Evolutionary conservation across 495 filamentous ascomycete genomes (phyloP).

Genomic region (Xylaria longipes): DNA sequence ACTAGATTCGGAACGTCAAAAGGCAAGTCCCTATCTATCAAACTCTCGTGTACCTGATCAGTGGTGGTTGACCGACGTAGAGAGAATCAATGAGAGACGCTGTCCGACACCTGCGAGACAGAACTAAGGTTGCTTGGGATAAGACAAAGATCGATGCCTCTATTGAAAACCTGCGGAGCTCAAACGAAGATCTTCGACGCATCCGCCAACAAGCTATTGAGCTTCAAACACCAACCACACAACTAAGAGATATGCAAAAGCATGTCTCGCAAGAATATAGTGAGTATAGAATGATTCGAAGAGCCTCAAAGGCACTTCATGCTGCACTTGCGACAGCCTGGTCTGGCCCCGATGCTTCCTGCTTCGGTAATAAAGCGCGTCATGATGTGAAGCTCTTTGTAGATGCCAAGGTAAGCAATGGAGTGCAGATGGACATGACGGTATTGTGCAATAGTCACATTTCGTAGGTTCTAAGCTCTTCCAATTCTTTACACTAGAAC

Average conservation of each 20-base stretch:
- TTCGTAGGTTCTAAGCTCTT: not conserved
- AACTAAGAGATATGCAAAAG: not conserved
- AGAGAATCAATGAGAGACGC: not conserved
- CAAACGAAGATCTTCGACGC: not conserved
- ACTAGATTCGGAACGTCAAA: not conserved
- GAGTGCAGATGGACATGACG: not conserved
- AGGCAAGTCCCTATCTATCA: not conserved
- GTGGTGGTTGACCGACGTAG: not conserved
- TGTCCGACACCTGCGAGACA: not conserved
- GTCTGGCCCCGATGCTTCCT: not conserved
- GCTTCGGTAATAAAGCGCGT: not conserved
- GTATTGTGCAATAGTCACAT: not conserved
- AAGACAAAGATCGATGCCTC: not conserved
- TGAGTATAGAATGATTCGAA: not conserved
- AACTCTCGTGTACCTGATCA: not conserved
- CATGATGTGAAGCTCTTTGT: not conserved
- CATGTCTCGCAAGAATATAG: not conserved
- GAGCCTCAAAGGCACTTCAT: not conserved
- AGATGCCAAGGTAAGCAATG: not conserved
- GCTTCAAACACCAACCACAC: not conserved
- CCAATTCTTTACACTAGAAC: not conserved
- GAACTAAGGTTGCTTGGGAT: not conserved
- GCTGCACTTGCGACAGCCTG: not conserved
- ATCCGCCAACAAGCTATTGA: not conserved
- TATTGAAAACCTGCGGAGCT: not conserved